Base-by-base conservation (phyloP, 495 filamentous ascomycete species). In the Barbatosphaeria neglecta region DNA sequence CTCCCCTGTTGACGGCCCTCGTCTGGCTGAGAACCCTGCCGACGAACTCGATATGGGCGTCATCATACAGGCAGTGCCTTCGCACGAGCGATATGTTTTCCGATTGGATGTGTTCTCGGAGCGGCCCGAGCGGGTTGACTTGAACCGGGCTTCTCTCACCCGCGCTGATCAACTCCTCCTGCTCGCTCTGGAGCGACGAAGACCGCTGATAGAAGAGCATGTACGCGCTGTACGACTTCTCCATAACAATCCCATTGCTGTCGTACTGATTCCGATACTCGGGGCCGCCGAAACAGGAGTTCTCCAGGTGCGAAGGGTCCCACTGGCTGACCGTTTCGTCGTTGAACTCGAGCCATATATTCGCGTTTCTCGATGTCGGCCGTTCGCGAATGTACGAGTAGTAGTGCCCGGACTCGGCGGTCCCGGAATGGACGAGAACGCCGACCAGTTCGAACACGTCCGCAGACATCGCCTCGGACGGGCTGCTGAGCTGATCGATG, bases 201-300 rank as follows among this genome's bases (percentile, higher is more conserved):
- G 82, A 80, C 47, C 92, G 77, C 59, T 95, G 84, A 57, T 97
- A 99, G 65, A 99, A 96, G 33, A 99, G 73, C 87, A 97, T 95
- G 56, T 99, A 99, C 16, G 90, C 92, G 62, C 84, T 93, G 68
- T 81, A 90, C 7, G 72, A 70, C 58, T 92, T 94, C 44, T 79
- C 76, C 44, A 54, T 76, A 50, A 55, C 64, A 56, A 58, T 56
- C 42, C 53, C 75, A 65, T 49, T 64, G 31, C 48, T 66, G 52
- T 67, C 69, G 44, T 59, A 73, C 44, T 63, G 66, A 5, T 52
- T 31, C 23, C 72, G 66, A 41, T 77, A 76, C 47, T 75, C 78
- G 15, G 64, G 55, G 5, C 92, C 92, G 37, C 92, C 92, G 63
- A 87, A 95, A 58, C 88, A 93, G 16, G 79, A 69, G 46, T 71